Conservation (phyloP, 805 yeast genomes). For the Kodamaea sagamina region DNA sequence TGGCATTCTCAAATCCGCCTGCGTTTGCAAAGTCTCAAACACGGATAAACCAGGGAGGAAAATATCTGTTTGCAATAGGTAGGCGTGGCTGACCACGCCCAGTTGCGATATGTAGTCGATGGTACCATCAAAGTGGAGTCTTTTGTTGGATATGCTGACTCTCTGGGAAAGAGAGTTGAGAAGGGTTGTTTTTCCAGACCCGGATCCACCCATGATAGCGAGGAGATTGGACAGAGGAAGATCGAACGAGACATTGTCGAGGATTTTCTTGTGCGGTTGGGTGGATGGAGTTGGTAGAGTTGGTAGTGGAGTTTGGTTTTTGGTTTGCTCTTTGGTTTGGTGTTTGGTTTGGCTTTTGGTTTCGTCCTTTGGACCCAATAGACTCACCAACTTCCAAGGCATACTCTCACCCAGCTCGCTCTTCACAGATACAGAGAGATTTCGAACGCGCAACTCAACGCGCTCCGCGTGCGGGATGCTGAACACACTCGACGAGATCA, state of each 20-base stretch:
- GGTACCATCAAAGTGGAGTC: constrained; percentile 45
- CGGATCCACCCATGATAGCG: constrained; percentile 87
- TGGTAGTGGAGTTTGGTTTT: no score
- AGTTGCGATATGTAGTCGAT: constrained; percentile 30
- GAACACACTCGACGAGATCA: constrained; percentile 6
- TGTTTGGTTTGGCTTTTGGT: no score
- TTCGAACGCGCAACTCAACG: constrained; percentile 14
- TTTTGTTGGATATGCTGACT: constrained; percentile 40
- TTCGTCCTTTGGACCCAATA: no score
- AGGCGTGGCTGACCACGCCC: constrained; percentile 46
- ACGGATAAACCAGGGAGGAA: constrained; percentile 72
- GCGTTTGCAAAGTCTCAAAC: constrained; percentile 65
- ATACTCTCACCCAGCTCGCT: no score
- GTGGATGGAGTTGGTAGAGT: no score
- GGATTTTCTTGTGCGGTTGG: no score
- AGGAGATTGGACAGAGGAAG: constrained; percentile 62
- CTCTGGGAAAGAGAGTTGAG: constrained; percentile 65
- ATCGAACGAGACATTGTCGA: constrained; percentile 55
- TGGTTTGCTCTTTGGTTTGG: no score
- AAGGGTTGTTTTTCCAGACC: constrained; percentile 83
- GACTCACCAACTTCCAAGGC: no score
- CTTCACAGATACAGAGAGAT: constrained; percentile 14
- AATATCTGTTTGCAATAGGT: constrained; percentile 75
- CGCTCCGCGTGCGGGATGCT: constrained; percentile 12
- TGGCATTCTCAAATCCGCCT: constrained; percentile 71